These are phyloP conservation scores for Annulohypoxylon stygium DNA, from an alignment of 495 filamentous ascomycete genomes.

Conservation along the genomic window DNA sequence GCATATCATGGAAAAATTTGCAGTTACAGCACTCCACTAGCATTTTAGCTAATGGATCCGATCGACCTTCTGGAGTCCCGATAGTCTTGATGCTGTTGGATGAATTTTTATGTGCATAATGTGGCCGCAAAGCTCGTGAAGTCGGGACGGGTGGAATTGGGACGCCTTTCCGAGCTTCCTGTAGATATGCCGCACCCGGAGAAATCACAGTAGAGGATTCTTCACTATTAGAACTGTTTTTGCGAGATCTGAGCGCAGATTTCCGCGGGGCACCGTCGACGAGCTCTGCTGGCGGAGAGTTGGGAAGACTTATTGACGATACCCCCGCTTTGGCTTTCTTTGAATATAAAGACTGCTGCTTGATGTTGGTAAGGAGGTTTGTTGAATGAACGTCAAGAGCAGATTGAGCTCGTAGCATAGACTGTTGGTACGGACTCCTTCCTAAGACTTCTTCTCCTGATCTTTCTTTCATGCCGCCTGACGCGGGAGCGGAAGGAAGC, in stretches of 20 bases:
- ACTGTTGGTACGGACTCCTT: slow-evolving; percentile 21
- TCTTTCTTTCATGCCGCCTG: slow-evolving; percentile 32
- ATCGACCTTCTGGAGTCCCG: slow-evolving; percentile 37
- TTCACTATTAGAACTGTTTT: slow-evolving; percentile 37
- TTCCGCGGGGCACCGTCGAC: slow-evolving; percentile 42
- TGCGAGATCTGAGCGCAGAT: slow-evolving; percentile 47
- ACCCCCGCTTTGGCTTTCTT: slow-evolving; percentile 42
- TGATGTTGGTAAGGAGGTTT: slow-evolving; percentile 49
- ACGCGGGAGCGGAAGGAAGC: slow-evolving; percentile 34
- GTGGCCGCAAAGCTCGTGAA: slow-evolving; percentile 44
- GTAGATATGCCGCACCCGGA: slow-evolving; percentile 52
- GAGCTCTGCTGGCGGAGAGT: slow-evolving; percentile 40
- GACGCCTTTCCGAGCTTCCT: slow-evolving; percentile 53
- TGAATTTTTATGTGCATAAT: slow-evolving; percentile 45
- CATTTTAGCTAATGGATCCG: slow-evolving; percentile 75
- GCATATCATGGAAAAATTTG: slow-evolving; percentile 85
- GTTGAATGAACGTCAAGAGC: slow-evolving; percentile 41
- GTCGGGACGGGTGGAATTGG: slow-evolving; percentile 41
- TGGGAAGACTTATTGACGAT: slow-evolving; percentile 47
- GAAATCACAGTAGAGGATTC: slow-evolving; percentile 38
- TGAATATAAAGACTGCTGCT: slow-evolving; percentile 50
- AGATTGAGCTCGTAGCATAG: slow-evolving; percentile 46
- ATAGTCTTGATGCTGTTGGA: slow-evolving; percentile 37
- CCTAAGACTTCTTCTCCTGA: slow-evolving; percentile 30
- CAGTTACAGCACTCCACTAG: slow-evolving; percentile 86